Evolutionary conservation across 192 early-diverging fungal species (phyloP).

Genomic region (Linnemannia exigua): DNA sequence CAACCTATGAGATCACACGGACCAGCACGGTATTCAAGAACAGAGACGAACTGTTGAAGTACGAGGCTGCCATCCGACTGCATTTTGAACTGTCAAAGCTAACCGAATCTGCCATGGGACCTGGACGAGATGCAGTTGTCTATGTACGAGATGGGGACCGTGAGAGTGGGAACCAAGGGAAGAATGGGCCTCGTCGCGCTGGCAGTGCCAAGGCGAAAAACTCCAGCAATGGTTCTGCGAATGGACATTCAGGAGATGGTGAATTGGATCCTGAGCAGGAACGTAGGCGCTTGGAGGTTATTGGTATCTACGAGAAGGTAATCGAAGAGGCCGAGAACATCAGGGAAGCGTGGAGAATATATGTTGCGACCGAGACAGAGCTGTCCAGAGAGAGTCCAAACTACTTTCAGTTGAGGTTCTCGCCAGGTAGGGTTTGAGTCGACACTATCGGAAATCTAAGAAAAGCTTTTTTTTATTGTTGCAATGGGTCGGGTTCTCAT

Average conservation of each 20-base stretch:
- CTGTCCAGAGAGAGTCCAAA: slow-evolving; percentile 29
- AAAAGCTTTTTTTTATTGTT: not conserved
- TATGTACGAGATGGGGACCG: slow-evolving; percentile 39
- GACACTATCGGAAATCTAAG: not conserved
- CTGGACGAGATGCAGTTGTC: slow-evolving; percentile 17
- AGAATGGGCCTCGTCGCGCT: slow-evolving; percentile 3
- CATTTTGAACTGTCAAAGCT: slow-evolving; percentile 40
- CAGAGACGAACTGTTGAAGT: slow-evolving; percentile 53
- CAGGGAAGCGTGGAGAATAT: slow-evolving; percentile 33
- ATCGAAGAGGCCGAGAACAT: slow-evolving; percentile 46
- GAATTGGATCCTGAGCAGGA: slow-evolving; percentile 30
- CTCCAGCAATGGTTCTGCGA: not conserved
- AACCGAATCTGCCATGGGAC: slow-evolving; percentile 40
- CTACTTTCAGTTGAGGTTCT: slow-evolving; percentile 45
- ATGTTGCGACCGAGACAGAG: slow-evolving; percentile 32
- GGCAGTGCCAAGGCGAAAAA: not conserved
- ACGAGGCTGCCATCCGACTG: slow-evolving; percentile 58
- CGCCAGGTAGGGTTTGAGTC: slow-evolving; percentile 28
- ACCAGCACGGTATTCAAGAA: slow-evolving; percentile 47
- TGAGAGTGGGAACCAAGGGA: not conserved
- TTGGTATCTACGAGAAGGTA: slow-evolving; percentile 46
- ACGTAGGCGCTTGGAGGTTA: slow-evolving; percentile 38
- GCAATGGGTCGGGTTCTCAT: not conserved
- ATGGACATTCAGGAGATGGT: not conserved
- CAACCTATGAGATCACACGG: slow-evolving; percentile 54